A percentile compares a stretch with the other conserved stretches of the same genome.
These are phyloP conservation scores for Cyberlindnera maritima DNA, from an alignment of 805 yeast species.

Conservation along the genomic window DNA sequence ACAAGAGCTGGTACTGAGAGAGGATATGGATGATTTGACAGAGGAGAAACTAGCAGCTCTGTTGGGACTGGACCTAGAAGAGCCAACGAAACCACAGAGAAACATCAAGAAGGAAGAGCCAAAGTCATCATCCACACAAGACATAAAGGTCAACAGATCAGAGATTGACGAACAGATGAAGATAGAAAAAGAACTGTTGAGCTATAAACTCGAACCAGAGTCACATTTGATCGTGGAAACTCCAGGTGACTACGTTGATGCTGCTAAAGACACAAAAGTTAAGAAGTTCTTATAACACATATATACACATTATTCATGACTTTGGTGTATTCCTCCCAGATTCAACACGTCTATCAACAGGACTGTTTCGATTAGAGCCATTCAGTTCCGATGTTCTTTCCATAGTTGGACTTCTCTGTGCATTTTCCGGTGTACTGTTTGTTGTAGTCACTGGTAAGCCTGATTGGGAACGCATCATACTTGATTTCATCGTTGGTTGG, in stretches of 20 bases:
- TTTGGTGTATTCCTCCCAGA: slow-evolving; percentile 9
- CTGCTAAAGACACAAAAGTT: slow-evolving; percentile 37
- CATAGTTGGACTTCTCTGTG: slow-evolving; percentile 10
- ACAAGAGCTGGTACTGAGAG: slow-evolving; percentile 22
- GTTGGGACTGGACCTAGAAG: slow-evolving; percentile 13
- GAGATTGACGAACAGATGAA: slow-evolving; percentile 28
- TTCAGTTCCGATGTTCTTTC: slow-evolving; percentile 5
- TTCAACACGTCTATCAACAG: slow-evolving; percentile 14
- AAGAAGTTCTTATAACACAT: slow-evolving; percentile 33
- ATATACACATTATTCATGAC: too few relatives aligned
- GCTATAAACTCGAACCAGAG: slow-evolving; percentile 32
- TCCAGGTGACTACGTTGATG: slow-evolving; percentile 38
- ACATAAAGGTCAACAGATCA: slow-evolving; percentile 13
- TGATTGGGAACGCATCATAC: slow-evolving; percentile 8
- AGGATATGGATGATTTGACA: slow-evolving; percentile 19
- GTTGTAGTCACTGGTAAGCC: slow-evolving; percentile 16
- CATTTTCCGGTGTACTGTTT: slow-evolving; percentile 7
- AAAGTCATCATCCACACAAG: slow-evolving; percentile 2
- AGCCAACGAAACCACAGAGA: neutral
- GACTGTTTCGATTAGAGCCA: slow-evolving; percentile 8
- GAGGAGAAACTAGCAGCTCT: slow-evolving; percentile 18
- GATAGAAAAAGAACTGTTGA: slow-evolving; percentile 27
- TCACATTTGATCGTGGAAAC: slow-evolving; percentile 36
- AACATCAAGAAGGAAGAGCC: neutral
- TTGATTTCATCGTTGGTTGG: slow-evolving; percentile 14